Conservation (phyloP, 2,329 filamentous ascomycete species). For the Chrysosporium queenslandicum region DNA sequence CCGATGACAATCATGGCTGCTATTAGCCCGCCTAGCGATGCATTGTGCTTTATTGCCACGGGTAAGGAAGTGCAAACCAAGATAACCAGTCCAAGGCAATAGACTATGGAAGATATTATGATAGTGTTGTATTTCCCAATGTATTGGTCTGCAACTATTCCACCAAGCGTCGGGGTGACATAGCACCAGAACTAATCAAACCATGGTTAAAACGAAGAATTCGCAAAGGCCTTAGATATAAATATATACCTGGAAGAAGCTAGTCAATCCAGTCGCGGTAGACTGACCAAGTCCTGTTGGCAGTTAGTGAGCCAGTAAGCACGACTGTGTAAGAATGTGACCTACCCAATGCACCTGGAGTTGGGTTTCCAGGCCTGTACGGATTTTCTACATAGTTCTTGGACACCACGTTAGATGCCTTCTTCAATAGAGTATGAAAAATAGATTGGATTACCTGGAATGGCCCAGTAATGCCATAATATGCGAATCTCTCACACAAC, state of each 20-base stretch:
- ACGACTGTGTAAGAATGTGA: not conserved
- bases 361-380: slow-evolving; percentile 28
- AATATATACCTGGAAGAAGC: slow-evolving; percentile 38
- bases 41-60: slow-evolving; percentile 39
- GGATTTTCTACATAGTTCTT: slow-evolving; percentile 45
- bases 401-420: not conserved
- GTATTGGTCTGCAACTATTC: slow-evolving; percentile 51
- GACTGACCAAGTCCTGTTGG: slow-evolving; percentile 28
- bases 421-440: not conserved
- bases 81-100: slow-evolving; percentile 48
- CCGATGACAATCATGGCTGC: slow-evolving; percentile 53
- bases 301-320: not conserved
- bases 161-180: slow-evolving; percentile 48
- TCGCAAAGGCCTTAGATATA: not conserved
- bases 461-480: slow-evolving; percentile 45
- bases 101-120: slow-evolving; percentile 46
- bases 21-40: slow-evolving; percentile 46
- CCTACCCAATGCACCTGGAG: slow-evolving; percentile 30
- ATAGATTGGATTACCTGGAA: slow-evolving; percentile 30
- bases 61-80: slow-evolving; percentile 49
- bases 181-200: slow-evolving; percentile 42
- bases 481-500: slow-evolving; percentile 49
- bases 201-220: not conserved
- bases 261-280: slow-evolving; percentile 42
- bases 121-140: slow-evolving; percentile 54